Base-by-base conservation (phyloP, 2,329 filamentous ascomycete species). In the Fusarium sulawesiense region DNA sequence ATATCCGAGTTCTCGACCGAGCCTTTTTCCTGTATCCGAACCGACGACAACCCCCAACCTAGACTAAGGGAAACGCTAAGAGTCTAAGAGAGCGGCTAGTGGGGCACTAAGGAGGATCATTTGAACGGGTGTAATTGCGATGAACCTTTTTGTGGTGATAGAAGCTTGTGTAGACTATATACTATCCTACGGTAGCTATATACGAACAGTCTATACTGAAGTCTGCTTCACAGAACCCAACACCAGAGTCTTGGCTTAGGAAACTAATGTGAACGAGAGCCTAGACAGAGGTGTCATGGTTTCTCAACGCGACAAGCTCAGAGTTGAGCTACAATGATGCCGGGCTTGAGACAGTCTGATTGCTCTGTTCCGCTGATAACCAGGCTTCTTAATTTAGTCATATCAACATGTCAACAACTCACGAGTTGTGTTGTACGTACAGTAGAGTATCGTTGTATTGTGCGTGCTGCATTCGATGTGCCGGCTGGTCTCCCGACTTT, bases 1-100 rank as follows among this genome's bases (percentile, higher is more conserved):
- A 65, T 60, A 60, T 66, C 62, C 63, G 63, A 66, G 53, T 59
- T 46, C 54, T 65, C 61, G 60, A 65, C 62, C 60, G 62, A 65
- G 44, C 44, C 23, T 21, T 25, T 13, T 42, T 41, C 34, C 16
- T 60, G 63, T 34, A 44, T 21, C 63, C 56, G 61, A 66, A 66
- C 55, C 48, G 61, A 66, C 55, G 29, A 59, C 30, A 64, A 44
- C 45, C 61, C 61, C 48, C 63, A 66, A 66, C 46, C 41, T 37
- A 30, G 29, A 14, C 29, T 30, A 21, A 27, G 18, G 6, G 23
- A 53, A 29, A 29, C 18, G 49, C 49, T 13, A 53, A 23, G 49
- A 27, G 9, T 37, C 23, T n/a, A 27, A 23, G 49, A 27, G 13
- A 29, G 34, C 49, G 40, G 30, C 18, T 25, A 37, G 51, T 50